phyloP scores from a whole-genome alignment of 306 rosid genomes.

The Fragaria vesca region DNA sequence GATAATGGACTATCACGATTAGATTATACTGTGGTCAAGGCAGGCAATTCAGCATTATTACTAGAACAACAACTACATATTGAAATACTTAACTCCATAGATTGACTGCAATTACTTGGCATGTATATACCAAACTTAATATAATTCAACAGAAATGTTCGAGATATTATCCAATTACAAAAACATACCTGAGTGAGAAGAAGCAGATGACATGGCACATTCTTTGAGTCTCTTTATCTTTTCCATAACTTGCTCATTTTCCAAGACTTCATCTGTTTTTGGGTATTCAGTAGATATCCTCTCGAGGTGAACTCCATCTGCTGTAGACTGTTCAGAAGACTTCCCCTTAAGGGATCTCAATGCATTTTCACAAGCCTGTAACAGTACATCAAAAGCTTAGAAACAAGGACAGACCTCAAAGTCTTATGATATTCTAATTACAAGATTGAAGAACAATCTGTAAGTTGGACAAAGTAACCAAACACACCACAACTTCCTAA shows the following conservation, averaged over 20 bases:
- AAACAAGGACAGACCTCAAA: constrained; percentile 13
- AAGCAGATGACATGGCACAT: constrained; percentile 44
- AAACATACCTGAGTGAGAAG: constrained; percentile 64
- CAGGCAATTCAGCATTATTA: not conserved
- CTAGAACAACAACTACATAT: not conserved
- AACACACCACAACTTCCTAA: not conserved
- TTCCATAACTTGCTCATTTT: constrained; percentile 35
- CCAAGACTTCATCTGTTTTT: constrained; percentile 25
- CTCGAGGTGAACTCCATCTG: constrained; percentile 9
- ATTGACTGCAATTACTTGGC: not conserved
- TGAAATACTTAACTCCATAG: not conserved
- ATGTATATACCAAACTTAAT: not conserved
- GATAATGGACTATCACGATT: not conserved
- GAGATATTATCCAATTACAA: constrained; percentile 6
- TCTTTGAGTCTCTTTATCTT: constrained; percentile 53
- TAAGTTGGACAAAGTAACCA: not conserved
- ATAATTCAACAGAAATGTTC: not conserved
- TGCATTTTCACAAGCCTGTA: constrained; percentile 72
- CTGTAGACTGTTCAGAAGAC: constrained; percentile 32
- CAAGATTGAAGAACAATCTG: constrained; percentile 6
- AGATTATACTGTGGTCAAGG: not conserved
- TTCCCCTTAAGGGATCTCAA: constrained; percentile 40
- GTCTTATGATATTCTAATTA: not conserved
- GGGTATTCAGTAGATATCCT: constrained; percentile 37
- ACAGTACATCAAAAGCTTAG: constrained; percentile 20